Base-by-base conservation (phyloP, 805 yeast genomes). In the Maudiozyma pseudohumilis region DNA sequence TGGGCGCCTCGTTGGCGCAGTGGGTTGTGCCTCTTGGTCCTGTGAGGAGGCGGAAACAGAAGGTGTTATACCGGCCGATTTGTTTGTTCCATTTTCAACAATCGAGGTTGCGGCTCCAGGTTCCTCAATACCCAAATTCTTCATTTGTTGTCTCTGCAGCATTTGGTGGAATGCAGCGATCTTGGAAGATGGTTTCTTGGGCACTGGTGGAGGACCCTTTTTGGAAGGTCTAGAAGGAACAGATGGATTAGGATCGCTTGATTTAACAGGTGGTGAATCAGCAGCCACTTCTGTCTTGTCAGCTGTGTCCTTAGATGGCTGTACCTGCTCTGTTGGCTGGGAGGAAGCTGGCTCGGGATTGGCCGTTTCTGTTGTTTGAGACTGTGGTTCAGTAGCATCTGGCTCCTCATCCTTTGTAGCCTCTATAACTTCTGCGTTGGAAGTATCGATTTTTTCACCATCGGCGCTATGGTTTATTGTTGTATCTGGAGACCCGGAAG, bases 141-240 rank as follows among this genome's bases (percentile, higher is more conserved):
- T 59, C 25, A 58, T 53, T 49, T 72, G 77, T 43, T 68, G 70
- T 42, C 67, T 65, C 35, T 72, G 72, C 38, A 82, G 64, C 80
- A 80, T 75, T 50, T 80, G 81, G 52, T 82, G 94, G 55, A 82
- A 82, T 0, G 87, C 87, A 1, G 88, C 87, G 42, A 82, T 82
- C 44, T 70, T 80, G 1, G 86, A 77, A 0, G 89, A 80, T 13
- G 85, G 76, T 48, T 82, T 82, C 49, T 80, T 80, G 3, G 89
- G 89, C 18, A 77, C 77, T 22, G 76, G 79, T 5, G 86, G 86
- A 11, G 85, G 73, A 2, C 65, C 63, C 29, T 49, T 53, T 27
- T 51, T 59, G 24, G 30, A 36, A 29, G 43, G 38, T 32, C 40
- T 38, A 2, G 25, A 20, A 13, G 44, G 40, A 6, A 39, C 47